Evolutionary conservation across 1,284 basidiomycete genomes (phyloP), one percentile per base, ranked within the genome.

Genomic region (Naganishia albida): DNA sequence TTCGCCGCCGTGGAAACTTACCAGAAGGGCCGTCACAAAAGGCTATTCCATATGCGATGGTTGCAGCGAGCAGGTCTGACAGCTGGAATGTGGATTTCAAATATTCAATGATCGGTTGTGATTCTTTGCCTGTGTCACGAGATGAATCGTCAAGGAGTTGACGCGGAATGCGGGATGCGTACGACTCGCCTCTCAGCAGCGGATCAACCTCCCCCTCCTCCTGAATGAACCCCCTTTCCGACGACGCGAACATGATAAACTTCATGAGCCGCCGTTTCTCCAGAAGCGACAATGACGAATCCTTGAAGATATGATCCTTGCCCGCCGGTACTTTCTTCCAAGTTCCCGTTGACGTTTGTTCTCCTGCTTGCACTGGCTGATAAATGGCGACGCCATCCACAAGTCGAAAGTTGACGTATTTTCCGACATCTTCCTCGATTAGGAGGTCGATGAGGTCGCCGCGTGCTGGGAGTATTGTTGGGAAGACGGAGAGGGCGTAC

Each of bases 211-310:
- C 48, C 48, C 40, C 49, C 3, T n/a, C 55, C 6, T 44, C 48
- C 16, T 18, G 23, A n/a, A 26, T 81, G 77, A 68, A 83, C 83
- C 7, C 76, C 77, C 72, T 91, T 89, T 70, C 90, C 88, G 3
- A 90, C 86, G 1, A 87, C 86, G 43, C 88, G 73, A 91, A 93
- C 72, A 87, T 83, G 40, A 99, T 80, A 71, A 96, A 91, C 69
- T 94, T 91, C 90, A 98, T 98, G 43, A 99, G 81, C 43, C 88
- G 84, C 48, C 94, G 83, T 80, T 98, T 99, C 68, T 95, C 91
- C 40, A 94, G 77, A 7, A 98, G 82, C 3, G 83, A 83, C 15
- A 97, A 84, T 4, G 82, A 82, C 73, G 87, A 87, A 78, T 86
- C 88, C 79, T 90, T 93, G 84, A 99, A 97, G 25, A 99, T 85